Percentiles rank a stretch among this genome's conserved stretches.
These are phyloP conservation scores for Leccinum broughii DNA, from an alignment of 768 basidiomycete genomes.

Conservation along the genomic window DNA sequence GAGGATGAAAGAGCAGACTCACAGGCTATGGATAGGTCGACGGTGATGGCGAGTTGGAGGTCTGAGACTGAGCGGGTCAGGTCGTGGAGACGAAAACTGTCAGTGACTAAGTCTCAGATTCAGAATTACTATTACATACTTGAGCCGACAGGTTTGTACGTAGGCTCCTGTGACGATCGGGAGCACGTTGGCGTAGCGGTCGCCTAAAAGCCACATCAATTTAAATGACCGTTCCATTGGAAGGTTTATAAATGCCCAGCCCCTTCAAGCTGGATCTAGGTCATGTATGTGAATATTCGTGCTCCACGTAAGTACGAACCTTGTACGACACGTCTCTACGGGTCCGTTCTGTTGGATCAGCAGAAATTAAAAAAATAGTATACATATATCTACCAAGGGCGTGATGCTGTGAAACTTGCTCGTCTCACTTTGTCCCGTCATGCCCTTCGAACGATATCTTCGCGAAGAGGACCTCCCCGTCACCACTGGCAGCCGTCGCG, in stretches of 20 bases:
- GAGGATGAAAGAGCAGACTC: constrained; percentile 23
- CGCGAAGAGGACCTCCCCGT: constrained; percentile 19
- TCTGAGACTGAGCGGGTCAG: constrained; percentile 2
- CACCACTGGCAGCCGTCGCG: background rate
- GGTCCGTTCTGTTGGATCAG: constrained; percentile 7
- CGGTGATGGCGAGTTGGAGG: constrained; percentile 6
- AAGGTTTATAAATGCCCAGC: constrained; percentile 1
- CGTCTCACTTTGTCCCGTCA: constrained; percentile 9
- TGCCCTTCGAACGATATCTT: constrained; percentile 47
- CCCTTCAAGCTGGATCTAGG: constrained; percentile 15
- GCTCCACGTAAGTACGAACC: background rate
- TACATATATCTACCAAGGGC: constrained; percentile 9
- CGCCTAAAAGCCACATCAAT: constrained; percentile 21
- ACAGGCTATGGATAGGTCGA: background rate
- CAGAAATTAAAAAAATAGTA: constrained; percentile 6
- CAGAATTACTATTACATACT: constrained; percentile 26
- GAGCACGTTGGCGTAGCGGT: constrained; percentile 18
- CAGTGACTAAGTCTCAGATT: background rate
- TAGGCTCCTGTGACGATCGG: constrained; percentile 30
- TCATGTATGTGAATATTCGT: constrained; percentile 4
- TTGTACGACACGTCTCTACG: constrained; percentile 9
- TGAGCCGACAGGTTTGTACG: constrained; percentile 20
- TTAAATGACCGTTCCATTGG: constrained; percentile 11
- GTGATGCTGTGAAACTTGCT: background rate
- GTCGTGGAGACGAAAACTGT: background rate